Evolutionary conservation across 2,329 filamentous ascomycete genomes (phyloP), one percentile per base, ranked within the genome.

Genomic region (Aspergillus melleus): DNA sequence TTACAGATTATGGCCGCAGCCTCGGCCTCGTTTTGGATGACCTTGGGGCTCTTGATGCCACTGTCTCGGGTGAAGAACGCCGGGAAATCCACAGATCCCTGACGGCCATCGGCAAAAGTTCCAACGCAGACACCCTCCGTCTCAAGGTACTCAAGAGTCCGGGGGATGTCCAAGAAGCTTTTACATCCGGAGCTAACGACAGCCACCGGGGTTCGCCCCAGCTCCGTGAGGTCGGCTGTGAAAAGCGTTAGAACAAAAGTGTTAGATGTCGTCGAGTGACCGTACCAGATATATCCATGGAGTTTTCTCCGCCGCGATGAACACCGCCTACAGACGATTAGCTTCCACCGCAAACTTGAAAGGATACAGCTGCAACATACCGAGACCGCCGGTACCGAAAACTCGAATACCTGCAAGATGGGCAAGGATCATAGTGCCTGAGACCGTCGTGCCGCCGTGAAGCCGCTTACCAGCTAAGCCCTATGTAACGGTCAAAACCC

Each of bases 11-110:
- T 91, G n/a, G 89, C 88, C 0, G 95, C 95, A 36, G 95, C 95
- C 72, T 98, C 90, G 57, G 82, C 82, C 72, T 96, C 91, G 65
- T 88, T 84, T 55, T 87, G 78, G 47, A 97, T 85, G 1, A 90
- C 85, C 22, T 86, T 85, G 0, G 94, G 94, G 71, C 92, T 96
- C 74, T 82, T 87, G 55, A 90, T 79, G 12, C 92, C 91, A 74
- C 93, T 97, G 47, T 97, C 91, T 46, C 94, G 83, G 0, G 90
- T 91, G 85, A 91, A 99, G 76, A 99, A 99, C 0, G 91, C 92
- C 1, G 95, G 95, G 69, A 98, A 95, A 68, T 96, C 90, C 46
- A 97, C 84, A 6, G 83, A 78, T 1, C 87, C 89, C 26, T 79
- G 77, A 42, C 91, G 85, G 1, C 90, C 91, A 75, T 96, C 91